These are phyloP conservation scores for Diaporthe helianthi DNA, from an alignment of 2,329 filamentous ascomycete species.

Conservation along the genomic window DNA sequence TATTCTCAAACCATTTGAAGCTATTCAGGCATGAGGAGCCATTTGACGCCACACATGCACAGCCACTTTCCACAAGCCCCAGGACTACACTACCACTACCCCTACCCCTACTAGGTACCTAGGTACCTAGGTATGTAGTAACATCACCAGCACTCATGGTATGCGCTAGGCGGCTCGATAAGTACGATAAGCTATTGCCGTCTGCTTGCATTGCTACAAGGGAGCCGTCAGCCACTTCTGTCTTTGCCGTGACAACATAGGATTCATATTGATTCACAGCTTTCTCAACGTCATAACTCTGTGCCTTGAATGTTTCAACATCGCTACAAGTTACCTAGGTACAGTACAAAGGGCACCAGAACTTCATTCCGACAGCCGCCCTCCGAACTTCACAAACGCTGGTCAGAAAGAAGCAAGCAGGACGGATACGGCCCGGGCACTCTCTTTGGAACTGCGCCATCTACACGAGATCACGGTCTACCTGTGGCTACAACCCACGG, in stretches of 20 bases:
- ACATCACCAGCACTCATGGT: conserved; percentile 2
- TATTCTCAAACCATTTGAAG: neutral
- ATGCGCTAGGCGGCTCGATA: conserved; percentile 14
- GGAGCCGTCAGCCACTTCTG: conserved; percentile 1
- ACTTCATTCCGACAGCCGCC: no score
- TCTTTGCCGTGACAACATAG: conserved; percentile 20
- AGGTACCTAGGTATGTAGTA: no score
- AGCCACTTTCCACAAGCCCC: neutral
- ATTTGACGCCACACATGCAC: conserved; percentile 9
- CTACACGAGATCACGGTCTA: neutral
- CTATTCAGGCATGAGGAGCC: neutral
- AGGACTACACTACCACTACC: no score
- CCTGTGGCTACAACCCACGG: neutral
- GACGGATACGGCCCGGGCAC: conserved; percentile 9
- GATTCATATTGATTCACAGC: neutral
- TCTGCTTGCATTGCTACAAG: conserved; percentile 2
- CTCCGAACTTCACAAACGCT: neutral
- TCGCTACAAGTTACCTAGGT: neutral
- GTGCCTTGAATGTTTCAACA: neutral
- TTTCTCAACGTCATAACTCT: neutral
- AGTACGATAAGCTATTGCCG: conserved; percentile 13
- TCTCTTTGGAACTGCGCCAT: neutral
- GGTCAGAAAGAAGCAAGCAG: neutral
- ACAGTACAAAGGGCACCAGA: neutral
- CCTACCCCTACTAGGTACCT: no score